phyloP scores from a whole-genome alignment of 495 filamentous ascomycete genomes.

The Penicillium dipodomyicola region DNA sequence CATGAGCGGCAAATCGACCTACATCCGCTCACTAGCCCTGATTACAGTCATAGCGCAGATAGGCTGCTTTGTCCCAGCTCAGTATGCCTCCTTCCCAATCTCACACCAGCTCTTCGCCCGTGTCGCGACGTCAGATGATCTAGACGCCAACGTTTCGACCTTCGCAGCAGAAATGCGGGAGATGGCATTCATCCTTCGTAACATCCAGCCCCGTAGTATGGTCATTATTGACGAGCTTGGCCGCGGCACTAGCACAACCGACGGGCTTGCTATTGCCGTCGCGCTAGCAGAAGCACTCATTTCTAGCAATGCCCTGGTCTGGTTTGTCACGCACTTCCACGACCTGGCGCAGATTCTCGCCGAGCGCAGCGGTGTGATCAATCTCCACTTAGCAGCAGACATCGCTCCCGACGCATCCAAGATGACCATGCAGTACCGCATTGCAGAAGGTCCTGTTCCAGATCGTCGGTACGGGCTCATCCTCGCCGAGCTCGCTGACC shows the following conservation, averaged over 20 bases:
- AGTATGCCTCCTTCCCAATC: constrained; percentile 78
- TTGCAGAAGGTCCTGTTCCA: constrained; percentile 65
- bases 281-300: constrained; percentile 85
- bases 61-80: constrained; percentile 85
- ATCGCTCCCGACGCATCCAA: constrained; percentile 45
- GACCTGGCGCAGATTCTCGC: constrained; percentile 76
- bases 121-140: constrained; percentile 80
- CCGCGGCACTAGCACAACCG: constrained; percentile 82
- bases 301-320: constrained; percentile 70
- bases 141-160: constrained; percentile 88
- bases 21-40: constrained; percentile 82
- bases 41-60: constrained; percentile 91
- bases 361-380: constrained; percentile 71
- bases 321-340: constrained; percentile 91
- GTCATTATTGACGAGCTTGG: constrained; percentile 92
- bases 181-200: constrained; percentile 84
- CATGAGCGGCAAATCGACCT: constrained; percentile 98
- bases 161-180: constrained; percentile 96
- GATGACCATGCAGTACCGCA: constrained; percentile 85
- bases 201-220: constrained; percentile 70
- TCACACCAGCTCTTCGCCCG: constrained; percentile 82
- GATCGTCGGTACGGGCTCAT: constrained; percentile 75
- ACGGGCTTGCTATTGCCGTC: constrained; percentile 86
- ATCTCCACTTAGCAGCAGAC: constrained; percentile 76
- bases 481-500: constrained; percentile 70